These are phyloP conservation scores for Phialemoniopsis sp. DNA, from an alignment of 2,329 filamentous ascomycete species.

Conservation along the genomic window DNA sequence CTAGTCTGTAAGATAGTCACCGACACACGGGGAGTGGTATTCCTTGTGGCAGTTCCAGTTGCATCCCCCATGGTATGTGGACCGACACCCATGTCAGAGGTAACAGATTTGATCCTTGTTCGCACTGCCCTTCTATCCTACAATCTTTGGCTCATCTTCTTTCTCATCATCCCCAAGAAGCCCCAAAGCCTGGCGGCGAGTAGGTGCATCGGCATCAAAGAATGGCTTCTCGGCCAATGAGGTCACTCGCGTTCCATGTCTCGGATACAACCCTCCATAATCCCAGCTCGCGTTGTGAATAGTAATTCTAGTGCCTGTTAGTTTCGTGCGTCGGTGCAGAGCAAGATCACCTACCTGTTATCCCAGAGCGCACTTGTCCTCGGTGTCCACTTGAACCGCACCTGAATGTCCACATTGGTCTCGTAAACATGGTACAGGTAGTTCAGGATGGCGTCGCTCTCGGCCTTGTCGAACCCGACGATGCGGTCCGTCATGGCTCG, in stretches of 20 bases:
- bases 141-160: slow-evolving; percentile 8
- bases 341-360: slow-evolving; percentile 48
- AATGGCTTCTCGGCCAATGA: slow-evolving; percentile 67
- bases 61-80: no score
- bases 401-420: slow-evolving; percentile 66
- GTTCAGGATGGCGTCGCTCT: slow-evolving; percentile 63
- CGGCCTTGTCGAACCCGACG: slow-evolving; percentile 63
- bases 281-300: slow-evolving; percentile 75
- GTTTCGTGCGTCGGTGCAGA: no score
- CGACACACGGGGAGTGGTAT: no score
- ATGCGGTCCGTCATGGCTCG: slow-evolving; percentile 65
- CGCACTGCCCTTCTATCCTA: no score
- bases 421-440: slow-evolving; percentile 69
- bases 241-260: slow-evolving; percentile 70
- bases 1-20: no score
- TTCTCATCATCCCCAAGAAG: slow-evolving; percentile 54
- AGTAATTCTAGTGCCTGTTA: slow-evolving; percentile 57
- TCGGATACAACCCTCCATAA: slow-evolving; percentile 61
- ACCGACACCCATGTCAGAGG: no score
- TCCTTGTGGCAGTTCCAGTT: no score
- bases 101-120: no score
- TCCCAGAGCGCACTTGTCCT: slow-evolving; percentile 67
- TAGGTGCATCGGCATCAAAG: slow-evolving; percentile 61
- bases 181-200: slow-evolving; percentile 62
- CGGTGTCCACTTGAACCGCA: slow-evolving; percentile 68